Percentiles rank a stretch among this genome's conserved stretches.
phyloP scores from a whole-genome alignment of 2,329 filamentous ascomycete genomes.

The Neocatenulostroma microsporum region DNA sequence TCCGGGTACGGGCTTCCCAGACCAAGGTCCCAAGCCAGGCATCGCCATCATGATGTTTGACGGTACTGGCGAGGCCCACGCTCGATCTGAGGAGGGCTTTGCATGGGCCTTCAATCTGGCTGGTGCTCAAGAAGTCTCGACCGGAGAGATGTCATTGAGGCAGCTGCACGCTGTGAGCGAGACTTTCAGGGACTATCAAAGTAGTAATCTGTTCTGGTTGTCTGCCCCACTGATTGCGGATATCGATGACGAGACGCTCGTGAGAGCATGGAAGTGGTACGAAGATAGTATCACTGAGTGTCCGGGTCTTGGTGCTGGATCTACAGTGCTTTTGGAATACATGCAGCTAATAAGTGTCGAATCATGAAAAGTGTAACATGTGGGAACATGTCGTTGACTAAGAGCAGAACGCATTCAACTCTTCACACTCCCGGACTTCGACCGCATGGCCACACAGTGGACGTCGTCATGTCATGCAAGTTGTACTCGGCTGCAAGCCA shows the following conservation, averaged over 20 bases:
- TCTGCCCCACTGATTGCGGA: slow-evolving; percentile 20
- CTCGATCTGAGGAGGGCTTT: slow-evolving; percentile 22
- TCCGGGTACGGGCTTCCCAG: slow-evolving; percentile 16
- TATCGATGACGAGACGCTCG: slow-evolving; percentile 20
- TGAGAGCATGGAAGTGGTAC: slow-evolving; percentile 25
- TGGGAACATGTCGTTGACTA: no score
- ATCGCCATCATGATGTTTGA: slow-evolving; percentile 26
- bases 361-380: no score
- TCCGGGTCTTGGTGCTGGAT: slow-evolving; percentile 16
- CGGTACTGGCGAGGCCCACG: slow-evolving; percentile 27
- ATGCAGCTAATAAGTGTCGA: slow-evolving; percentile 18
- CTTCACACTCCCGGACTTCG: slow-evolving; percentile 11
- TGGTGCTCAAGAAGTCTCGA: slow-evolving; percentile 20
- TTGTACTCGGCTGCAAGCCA: slow-evolving; percentile 17
- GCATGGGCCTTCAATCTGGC: slow-evolving; percentile 23
- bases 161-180: slow-evolving; percentile 21
- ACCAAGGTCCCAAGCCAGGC: slow-evolving; percentile 16
- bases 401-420: slow-evolving; percentile 14
- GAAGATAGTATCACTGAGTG: slow-evolving; percentile 15
- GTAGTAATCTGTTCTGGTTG: slow-evolving; percentile 19
- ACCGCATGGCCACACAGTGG: slow-evolving; percentile 23
- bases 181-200: slow-evolving; percentile 16
- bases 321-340: slow-evolving; percentile 22
- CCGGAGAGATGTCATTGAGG: slow-evolving; percentile 15
- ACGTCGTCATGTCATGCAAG: slow-evolving; percentile 20